phyloP scores from a whole-genome alignment of 2,329 filamentous ascomycete genomes.

The Alternaria ethzedia region DNA sequence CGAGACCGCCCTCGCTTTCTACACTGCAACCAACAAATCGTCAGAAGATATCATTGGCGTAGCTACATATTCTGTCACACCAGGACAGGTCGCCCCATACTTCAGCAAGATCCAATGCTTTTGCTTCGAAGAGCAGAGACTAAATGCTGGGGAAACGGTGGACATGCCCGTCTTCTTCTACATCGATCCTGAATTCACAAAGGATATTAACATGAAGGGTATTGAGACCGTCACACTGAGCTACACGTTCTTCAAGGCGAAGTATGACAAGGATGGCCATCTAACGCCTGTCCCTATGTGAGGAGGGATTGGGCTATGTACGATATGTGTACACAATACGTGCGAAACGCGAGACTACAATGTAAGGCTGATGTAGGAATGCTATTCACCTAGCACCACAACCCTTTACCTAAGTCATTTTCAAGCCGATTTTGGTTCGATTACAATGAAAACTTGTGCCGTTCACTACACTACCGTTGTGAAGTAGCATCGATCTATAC shows the following conservation, averaged over 20 bases:
- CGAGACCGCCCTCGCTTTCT: slow-evolving; percentile 96
- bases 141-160: slow-evolving; percentile 94
- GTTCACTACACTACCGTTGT: not conserved
- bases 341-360: not conserved
- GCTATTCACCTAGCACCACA: not conserved
- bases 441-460: not conserved
- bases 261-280: slow-evolving; percentile 81
- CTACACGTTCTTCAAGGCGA: slow-evolving; percentile 97
- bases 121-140: slow-evolving; percentile 93
- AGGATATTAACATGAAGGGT: slow-evolving; percentile 89
- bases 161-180: slow-evolving; percentile 99
- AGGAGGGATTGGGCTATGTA: slow-evolving; percentile 15
- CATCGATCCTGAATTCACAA: slow-evolving; percentile 92
- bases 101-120: slow-evolving; percentile 99
- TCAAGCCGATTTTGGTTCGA: not conserved
- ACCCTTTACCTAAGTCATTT: not conserved
- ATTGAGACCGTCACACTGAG: slow-evolving; percentile 95
- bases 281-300: slow-evolving; percentile 62
- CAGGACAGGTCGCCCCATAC: slow-evolving; percentile 93
- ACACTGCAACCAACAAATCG: slow-evolving; percentile 92
- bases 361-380: not conserved
- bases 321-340: not conserved
- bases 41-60: slow-evolving; percentile 96
- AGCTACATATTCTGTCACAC: slow-evolving; percentile 96
- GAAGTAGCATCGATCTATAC: not conserved